Conservation (phyloP, 345 rosid genomes). For the Salix arbutifolia region DNA sequence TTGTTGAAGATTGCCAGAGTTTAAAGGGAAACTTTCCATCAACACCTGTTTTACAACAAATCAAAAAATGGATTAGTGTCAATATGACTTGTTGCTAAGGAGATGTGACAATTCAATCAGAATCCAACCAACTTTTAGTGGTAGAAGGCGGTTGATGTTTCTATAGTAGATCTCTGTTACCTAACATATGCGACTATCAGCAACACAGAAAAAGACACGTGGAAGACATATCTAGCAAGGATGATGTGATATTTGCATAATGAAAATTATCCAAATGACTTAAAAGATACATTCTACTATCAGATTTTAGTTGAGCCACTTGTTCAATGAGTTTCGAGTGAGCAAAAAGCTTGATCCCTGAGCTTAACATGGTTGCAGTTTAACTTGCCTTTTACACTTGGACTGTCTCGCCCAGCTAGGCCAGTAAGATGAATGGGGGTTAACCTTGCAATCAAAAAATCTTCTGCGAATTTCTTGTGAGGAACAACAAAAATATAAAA, state of each 20-base stretch:
- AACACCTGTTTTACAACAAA: constrained; percentile 6
- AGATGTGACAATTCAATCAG: background rate
- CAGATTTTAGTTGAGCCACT: background rate
- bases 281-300: background rate
- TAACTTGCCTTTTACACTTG: background rate
- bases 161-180: background rate
- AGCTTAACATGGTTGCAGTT: background rate
- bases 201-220: background rate
- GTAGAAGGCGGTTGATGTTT: background rate
- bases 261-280: background rate
- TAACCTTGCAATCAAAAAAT: background rate
- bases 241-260: background rate
- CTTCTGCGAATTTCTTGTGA: background rate
- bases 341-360: background rate
- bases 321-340: background rate
- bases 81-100: background rate
- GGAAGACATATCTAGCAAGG: background rate
- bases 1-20: constrained; percentile 16
- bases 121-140: background rate
- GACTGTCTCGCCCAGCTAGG: background rate
- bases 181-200: background rate
- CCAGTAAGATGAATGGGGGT: background rate
- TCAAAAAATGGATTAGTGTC: background rate
- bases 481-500: background rate
- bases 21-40: constrained; percentile 12